A percentile compares a stretch with the other conserved stretches of the same genome.
Evolutionary conservation across 805 yeast species (phyloP).

Genomic region (Candida sithepensis): DNA sequence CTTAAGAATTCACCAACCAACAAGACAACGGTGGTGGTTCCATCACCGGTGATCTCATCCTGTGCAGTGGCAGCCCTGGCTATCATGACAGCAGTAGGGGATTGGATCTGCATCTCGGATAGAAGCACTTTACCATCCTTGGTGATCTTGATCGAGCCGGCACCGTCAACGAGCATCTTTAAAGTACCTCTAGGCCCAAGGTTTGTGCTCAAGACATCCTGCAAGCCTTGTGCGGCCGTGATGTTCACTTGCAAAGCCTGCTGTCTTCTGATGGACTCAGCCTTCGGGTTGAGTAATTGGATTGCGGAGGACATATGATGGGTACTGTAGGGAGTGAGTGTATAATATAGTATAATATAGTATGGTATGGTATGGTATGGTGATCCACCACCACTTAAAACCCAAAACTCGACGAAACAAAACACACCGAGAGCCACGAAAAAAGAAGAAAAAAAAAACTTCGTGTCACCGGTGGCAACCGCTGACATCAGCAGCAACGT

Average conservation of each 20-base stretch:
- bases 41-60: constrained; percentile 99
- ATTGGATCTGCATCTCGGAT: constrained; percentile 94
- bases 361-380: no score
- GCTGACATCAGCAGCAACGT: neutral
- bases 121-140: constrained; percentile 94
- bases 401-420: no score
- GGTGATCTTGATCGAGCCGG: constrained; percentile 91
- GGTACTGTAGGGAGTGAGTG: no score
- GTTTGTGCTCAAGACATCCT: constrained; percentile 85
- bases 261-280: constrained; percentile 91
- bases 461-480: neutral
- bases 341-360: no score
- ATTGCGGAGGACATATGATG: constrained; percentile 60
- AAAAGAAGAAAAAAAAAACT: no score
- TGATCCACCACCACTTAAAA: no score
- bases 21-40: constrained; percentile 93
- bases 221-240: constrained; percentile 95
- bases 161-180: constrained; percentile 95
- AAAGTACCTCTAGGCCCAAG: constrained; percentile 96
- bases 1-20: constrained; percentile 91
- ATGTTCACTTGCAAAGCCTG: constrained; percentile 96
- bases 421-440: no score
- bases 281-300: constrained; percentile 93
- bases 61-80: constrained; percentile 98
- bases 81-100: constrained; percentile 85